Conservation (phyloP, 805 yeast species). For the Maudiozyma turicensis region DNA sequence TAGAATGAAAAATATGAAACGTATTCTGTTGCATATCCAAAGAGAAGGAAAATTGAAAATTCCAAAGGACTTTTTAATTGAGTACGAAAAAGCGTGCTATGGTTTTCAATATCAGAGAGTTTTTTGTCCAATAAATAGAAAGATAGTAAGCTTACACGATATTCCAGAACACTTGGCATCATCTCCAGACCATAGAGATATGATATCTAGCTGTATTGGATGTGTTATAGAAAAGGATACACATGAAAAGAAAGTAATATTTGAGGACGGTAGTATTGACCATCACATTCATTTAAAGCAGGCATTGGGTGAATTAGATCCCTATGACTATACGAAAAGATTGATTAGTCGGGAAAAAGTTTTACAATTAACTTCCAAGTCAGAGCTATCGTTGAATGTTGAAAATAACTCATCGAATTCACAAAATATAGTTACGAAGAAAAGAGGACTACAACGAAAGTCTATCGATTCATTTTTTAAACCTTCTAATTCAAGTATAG, state of each 20-base stretch:
- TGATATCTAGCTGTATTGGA: conserved; percentile 19
- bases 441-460: background rate
- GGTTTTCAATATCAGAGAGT: conserved; percentile 86
- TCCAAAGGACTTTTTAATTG: conserved; percentile 49
- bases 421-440: background rate
- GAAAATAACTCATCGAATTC: background rate
- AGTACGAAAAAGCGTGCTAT: conserved; percentile 54
- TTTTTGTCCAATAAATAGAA: conserved; percentile 48
- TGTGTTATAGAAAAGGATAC: conserved; percentile 19
- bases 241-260: conserved; percentile 13
- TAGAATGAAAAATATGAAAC: conserved; percentile 41
- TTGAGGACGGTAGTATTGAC: conserved; percentile 30
- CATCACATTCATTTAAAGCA: conserved; percentile 42
- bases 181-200: conserved; percentile 3
- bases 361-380: conserved; percentile 21
- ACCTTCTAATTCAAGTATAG: conserved; percentile 1
- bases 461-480: conserved; percentile 18
- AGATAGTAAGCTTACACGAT: conserved; percentile 49
- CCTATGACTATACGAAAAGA: conserved; percentile 35
- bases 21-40: conserved; percentile 45
- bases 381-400: conserved; percentile 4
- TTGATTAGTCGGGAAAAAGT: conserved; percentile 25
- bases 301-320: conserved; percentile 60
- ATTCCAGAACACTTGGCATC: conserved; percentile 34
- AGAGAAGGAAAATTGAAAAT: conserved; percentile 50